Evolutionary conservation across 139 green algal genomes (phyloP).

Genomic region (Eudorina sp.): DNA sequence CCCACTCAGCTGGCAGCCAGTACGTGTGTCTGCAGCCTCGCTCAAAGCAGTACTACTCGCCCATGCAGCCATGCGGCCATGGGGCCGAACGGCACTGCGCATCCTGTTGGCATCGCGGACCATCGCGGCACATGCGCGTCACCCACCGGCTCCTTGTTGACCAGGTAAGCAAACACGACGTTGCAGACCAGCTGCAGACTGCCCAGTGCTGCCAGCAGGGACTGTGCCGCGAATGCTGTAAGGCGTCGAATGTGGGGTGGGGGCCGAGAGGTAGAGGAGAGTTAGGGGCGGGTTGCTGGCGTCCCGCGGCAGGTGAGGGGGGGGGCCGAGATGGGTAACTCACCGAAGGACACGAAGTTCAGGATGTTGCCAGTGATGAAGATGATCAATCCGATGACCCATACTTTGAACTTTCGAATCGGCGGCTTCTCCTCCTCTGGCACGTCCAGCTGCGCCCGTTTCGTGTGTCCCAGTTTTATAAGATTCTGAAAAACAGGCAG

Average conservation of each 20-base stretch:
- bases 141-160: slow-evolving; percentile 84
- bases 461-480: slow-evolving; percentile 93
- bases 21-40: no score
- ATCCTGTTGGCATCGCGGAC: no score
- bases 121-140: no score
- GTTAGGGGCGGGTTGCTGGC: background rate
- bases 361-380: slow-evolving; percentile 84
- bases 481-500: slow-evolving; percentile 72
- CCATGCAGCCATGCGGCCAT: background rate
- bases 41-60: no score
- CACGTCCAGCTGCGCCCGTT: slow-evolving; percentile 49
- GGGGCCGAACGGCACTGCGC: no score
- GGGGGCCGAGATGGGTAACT: no score
- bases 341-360: slow-evolving; percentile 85
- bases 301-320: no score
- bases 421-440: slow-evolving; percentile 56
- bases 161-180: slow-evolving; percentile 83
- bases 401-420: slow-evolving; percentile 65
- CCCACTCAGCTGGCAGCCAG: no score
- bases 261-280: background rate
- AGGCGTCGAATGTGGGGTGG: no score
- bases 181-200: slow-evolving; percentile 92
- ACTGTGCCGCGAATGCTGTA: slow-evolving; percentile 89
- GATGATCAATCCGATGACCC: slow-evolving; percentile 77
- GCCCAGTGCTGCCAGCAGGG: slow-evolving; percentile 86